Evolutionary conservation across 805 yeast species (phyloP).

Genomic region (Ogataea paradorogensis): DNA sequence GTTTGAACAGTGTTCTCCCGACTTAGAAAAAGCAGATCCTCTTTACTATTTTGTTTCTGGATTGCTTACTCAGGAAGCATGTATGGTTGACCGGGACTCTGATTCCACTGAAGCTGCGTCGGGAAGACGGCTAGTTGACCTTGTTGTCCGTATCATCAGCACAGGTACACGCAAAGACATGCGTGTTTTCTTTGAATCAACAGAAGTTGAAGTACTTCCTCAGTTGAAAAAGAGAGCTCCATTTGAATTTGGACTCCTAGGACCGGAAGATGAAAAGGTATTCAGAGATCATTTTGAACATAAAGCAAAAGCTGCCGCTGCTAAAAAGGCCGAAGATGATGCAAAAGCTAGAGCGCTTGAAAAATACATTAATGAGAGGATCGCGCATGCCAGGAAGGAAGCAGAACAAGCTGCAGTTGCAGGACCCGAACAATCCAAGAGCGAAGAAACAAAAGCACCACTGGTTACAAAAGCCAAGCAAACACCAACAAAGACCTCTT

Average conservation of each 20-base stretch:
- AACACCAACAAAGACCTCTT: not conserved
- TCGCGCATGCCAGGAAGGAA: not conserved
- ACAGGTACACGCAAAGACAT: conserved; percentile 6
- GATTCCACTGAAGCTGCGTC: conserved; percentile 1
- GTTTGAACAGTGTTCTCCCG: conserved; percentile 12
- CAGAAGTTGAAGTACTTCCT: not conserved
- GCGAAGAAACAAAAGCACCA: too few species aligned
- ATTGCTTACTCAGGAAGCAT: conserved; percentile 14
- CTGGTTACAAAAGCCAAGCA: too few species aligned
- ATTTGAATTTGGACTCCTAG: conserved; percentile 1
- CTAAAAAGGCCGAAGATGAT: conserved; percentile 7
- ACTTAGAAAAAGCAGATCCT: conserved; percentile 8
- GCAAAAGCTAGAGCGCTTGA: conserved; percentile 1
- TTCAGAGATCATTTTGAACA: not conserved
- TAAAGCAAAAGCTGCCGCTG: not conserved
- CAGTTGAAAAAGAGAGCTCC: conserved; percentile 5
- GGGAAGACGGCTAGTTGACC: conserved; percentile 3
- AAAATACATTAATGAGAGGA: conserved; percentile 3
- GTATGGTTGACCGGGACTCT: conserved; percentile 2
- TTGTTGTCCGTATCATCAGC: conserved; percentile 3
- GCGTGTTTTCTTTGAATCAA: conserved; percentile 3
- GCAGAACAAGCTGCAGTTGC: too few species aligned
- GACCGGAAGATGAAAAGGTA: not conserved
- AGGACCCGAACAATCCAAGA: too few species aligned
- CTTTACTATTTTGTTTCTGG: conserved; percentile 10